Evolutionary conservation across 768 basidiomycete species (phyloP).

Genomic region (Trametopsis cervina): DNA sequence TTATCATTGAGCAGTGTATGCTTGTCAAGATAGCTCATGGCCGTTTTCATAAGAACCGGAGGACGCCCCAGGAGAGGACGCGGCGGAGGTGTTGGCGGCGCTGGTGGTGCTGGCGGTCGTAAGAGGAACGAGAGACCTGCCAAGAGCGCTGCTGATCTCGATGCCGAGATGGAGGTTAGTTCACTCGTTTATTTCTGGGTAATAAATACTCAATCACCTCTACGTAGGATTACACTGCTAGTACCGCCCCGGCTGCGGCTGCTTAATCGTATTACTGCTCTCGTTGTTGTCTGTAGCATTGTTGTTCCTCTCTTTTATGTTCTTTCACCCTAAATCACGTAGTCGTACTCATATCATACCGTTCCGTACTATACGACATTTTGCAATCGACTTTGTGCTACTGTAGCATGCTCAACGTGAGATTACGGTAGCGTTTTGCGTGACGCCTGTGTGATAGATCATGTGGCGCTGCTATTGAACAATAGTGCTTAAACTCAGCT

Average conservation of each 20-base stretch:
- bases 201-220: not conserved
- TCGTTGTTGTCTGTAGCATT: not conserved
- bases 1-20: not conserved
- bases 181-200: constrained; percentile 1
- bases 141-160: constrained; percentile 86
- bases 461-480: no score
- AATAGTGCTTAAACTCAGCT: no score
- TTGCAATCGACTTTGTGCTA: no score
- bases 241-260: constrained; percentile 32
- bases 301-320: not conserved
- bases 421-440: no score
- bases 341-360: not conserved
- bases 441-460: no score
- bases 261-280: constrained; percentile 14
- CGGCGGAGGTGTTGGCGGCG: constrained; percentile 16
- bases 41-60: constrained; percentile 8
- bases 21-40: not conserved
- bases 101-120: constrained; percentile 15
- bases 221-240: constrained; percentile 61
- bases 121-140: constrained; percentile 51
- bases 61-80: constrained; percentile 40
- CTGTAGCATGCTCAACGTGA: no score
- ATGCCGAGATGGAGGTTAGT: constrained; percentile 95
- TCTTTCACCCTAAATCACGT: not conserved
- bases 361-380: no score